phyloP scores from a whole-genome alignment of 148 eudicot species.

The Rhododendron vialii region DNA sequence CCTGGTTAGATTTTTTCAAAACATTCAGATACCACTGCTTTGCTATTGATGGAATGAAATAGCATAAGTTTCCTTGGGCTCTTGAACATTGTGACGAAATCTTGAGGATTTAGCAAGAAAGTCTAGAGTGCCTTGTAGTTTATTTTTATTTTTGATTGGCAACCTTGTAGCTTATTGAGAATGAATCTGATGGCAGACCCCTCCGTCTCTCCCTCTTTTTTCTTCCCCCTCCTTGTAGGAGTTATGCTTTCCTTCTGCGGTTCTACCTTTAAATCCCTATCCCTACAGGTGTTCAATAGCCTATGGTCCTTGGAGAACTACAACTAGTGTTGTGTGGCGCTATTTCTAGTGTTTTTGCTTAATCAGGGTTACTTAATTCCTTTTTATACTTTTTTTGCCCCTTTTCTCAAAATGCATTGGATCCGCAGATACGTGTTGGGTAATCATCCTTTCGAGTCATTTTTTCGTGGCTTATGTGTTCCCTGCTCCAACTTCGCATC shows the following conservation, averaged over 20 bases:
- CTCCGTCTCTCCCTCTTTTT: not conserved
- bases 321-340: not conserved
- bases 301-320: not conserved
- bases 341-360: not conserved
- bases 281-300: not conserved
- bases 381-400: not conserved
- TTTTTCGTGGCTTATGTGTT: constrained; percentile 2
- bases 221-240: not conserved
- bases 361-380: not conserved
- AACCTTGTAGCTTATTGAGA: not conserved
- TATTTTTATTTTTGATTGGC: not conserved
- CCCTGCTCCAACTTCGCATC: not conserved
- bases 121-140: not conserved
- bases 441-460: not conserved
- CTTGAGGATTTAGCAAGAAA: not conserved
- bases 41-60: not conserved
- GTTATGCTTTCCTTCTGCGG: not conserved
- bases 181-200: not conserved
- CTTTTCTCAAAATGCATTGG: not conserved
- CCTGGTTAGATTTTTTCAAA: not conserved
- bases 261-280: not conserved
- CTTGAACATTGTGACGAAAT: not conserved
- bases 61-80: not conserved
- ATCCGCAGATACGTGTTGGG: not conserved
- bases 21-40: not conserved